Percentiles rank a stretch among this genome's conserved stretches.
Evolutionary conservation across 2,329 filamentous ascomycete genomes (phyloP).

Genomic region (Hypomyces rosellus): DNA sequence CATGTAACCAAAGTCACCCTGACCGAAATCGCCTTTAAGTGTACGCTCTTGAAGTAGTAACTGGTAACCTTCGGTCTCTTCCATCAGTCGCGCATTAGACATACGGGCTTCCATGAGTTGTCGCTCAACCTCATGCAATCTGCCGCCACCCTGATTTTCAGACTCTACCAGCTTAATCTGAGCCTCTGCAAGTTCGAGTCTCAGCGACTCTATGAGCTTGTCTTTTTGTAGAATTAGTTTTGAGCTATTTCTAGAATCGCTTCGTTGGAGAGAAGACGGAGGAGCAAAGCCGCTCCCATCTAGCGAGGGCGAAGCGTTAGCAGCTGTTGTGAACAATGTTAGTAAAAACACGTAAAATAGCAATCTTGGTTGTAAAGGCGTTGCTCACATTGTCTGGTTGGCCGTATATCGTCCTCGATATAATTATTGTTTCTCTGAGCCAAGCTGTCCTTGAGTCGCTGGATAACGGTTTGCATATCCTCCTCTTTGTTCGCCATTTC

Average conservation of each 20-base stretch:
- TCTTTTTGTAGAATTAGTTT: conserved; percentile 92
- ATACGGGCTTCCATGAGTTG: conserved; percentile 87
- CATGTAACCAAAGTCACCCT: conserved; percentile 71
- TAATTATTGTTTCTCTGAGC: conserved; percentile 58
- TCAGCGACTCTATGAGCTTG: conserved; percentile 86
- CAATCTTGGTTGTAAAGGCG: not conserved
- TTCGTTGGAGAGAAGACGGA: conserved; percentile 74
- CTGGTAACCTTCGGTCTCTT: conserved; percentile 98
- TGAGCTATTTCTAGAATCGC: conserved; percentile 83
- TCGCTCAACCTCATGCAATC: conserved; percentile 83
- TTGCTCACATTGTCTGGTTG: conserved; percentile 52
- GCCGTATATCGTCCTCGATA: conserved; percentile 48
- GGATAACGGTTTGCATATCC: conserved; percentile 84
- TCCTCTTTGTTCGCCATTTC: conserved; percentile 78
- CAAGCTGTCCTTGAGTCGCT: conserved; percentile 83
- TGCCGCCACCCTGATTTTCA: conserved; percentile 85
- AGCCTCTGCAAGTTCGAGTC: conserved; percentile 86
- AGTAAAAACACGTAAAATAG: conserved; percentile 9
- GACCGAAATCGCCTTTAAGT: conserved; percentile 85
- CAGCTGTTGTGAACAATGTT: conserved; percentile 22
- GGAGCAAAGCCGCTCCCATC: conserved; percentile 80
- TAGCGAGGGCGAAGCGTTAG: conserved; percentile 59
- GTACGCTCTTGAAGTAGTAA: conserved; percentile 91
- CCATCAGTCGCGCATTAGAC: conserved; percentile 92
- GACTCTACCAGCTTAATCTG: conserved; percentile 94